A percentile compares a stretch with the other conserved stretches of the same genome.
phyloP scores from a whole-genome alignment of 305 asterid genomes.

The Fraxinus nigra region DNA sequence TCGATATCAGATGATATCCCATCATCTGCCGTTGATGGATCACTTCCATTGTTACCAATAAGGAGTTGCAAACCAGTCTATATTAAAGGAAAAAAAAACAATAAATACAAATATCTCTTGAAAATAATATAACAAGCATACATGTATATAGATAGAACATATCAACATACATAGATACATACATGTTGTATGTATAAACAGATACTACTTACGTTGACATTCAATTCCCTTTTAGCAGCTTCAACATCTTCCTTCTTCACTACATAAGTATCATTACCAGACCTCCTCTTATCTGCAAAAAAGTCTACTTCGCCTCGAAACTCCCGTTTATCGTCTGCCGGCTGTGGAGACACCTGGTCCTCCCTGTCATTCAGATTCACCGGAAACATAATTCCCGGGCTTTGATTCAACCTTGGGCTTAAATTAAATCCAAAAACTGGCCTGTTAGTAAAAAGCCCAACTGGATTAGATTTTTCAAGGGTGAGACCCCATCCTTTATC shows the following conservation, averaged over 20 bases:
- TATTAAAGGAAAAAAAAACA: background rate
- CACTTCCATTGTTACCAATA: slow-evolving; percentile 60
- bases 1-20: slow-evolving; percentile 44
- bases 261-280: slow-evolving; percentile 16
- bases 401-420: slow-evolving; percentile 50
- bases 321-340: slow-evolving; percentile 29
- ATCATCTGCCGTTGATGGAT: slow-evolving; percentile 76
- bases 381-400: slow-evolving; percentile 44
- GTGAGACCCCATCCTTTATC: slow-evolving; percentile 85
- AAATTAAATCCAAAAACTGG: slow-evolving; percentile 49
- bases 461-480: slow-evolving; percentile 49
- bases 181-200: background rate
- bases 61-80: slow-evolving; percentile 86
- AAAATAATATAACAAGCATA: background rate
- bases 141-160: background rate
- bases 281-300: slow-evolving; percentile 47
- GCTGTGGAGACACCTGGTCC: slow-evolving; percentile 20
- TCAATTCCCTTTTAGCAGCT: slow-evolving; percentile 26
- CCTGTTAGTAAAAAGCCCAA: slow-evolving; percentile 50
- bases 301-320: slow-evolving; percentile 67
- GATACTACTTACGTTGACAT: slow-evolving; percentile 58
- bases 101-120: background rate
- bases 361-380: slow-evolving; percentile 33
- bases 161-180: background rate
- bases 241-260: slow-evolving; percentile 52